Conservation (phyloP, 176 grass and related monocot species). For the Chloris gayana region DNA sequence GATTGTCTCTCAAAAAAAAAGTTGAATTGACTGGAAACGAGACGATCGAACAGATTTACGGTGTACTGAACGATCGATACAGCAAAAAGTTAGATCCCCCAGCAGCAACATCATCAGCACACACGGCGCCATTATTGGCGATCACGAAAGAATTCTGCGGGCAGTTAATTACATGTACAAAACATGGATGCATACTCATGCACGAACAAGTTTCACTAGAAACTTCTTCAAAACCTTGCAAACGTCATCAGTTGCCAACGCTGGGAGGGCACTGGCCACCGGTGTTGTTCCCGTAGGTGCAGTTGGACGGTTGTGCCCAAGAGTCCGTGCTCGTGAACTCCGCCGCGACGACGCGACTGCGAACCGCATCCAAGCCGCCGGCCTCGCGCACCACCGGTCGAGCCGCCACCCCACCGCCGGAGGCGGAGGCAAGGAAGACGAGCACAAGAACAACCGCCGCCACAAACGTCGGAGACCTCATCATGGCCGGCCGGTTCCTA, state of each 20-base stretch:
- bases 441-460: slow-evolving; percentile 12
- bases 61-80: too few species aligned
- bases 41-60: too few species aligned
- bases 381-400: neutral
- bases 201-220: too few species aligned
- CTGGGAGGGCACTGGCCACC: slow-evolving; percentile 42
- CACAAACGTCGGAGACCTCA: neutral
- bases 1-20: too few species aligned
- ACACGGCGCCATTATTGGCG: too few species aligned
- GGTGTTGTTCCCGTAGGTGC: slow-evolving; percentile 50
- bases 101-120: too few species aligned
- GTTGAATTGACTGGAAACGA: too few species aligned
- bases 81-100: too few species aligned
- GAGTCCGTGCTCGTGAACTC: slow-evolving; percentile 20
- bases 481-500: neutral
- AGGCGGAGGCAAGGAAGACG: slow-evolving; percentile 18
- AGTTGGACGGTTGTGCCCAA: slow-evolving; percentile 46
- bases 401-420: slow-evolving; percentile 8
- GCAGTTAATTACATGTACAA: too few species aligned
- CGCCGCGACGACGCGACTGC: neutral
- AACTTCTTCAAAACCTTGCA: neutral
- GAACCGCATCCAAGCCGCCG: neutral
- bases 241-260: neutral
- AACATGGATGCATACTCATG: too few species aligned
- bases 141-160: too few species aligned